Evolutionary conservation across 2,329 filamentous ascomycete genomes (phyloP).

Genomic region (Alternaria brassicicola): DNA sequence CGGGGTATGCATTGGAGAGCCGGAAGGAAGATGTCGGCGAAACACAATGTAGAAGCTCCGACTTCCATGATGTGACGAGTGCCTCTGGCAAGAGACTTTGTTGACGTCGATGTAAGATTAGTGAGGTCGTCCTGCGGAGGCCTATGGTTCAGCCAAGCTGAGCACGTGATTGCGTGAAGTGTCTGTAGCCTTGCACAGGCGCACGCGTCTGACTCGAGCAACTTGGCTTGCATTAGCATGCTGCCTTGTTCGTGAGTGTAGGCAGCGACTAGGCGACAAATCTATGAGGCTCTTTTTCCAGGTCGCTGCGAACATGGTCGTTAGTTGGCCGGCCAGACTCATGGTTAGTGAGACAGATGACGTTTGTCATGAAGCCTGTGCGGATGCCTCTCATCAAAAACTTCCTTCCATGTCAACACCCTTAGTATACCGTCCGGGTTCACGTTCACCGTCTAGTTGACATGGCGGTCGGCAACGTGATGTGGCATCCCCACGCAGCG

Average conservation of each 20-base stretch:
- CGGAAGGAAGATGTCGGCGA: constrained; percentile 35
- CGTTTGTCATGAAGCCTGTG: background rate
- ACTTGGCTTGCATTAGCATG: constrained; percentile 3
- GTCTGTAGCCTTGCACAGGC: constrained; percentile 7
- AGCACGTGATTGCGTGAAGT: constrained; percentile 12
- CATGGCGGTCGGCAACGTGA: constrained; percentile 17
- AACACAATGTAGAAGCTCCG: constrained; percentile 28
- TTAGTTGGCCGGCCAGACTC: constrained; percentile 3
- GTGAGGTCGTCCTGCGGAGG: background rate
- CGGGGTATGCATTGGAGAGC: constrained; percentile 39
- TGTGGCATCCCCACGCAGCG: constrained; percentile 16
- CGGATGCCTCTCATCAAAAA: constrained; percentile 1
- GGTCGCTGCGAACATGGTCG: constrained; percentile 1
- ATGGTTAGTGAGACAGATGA: constrained; percentile 8
- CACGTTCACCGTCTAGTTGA: constrained; percentile 7
- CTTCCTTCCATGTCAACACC: background rate
- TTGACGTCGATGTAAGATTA: constrained; percentile 6
- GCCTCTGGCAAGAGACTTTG: constrained; percentile 6
- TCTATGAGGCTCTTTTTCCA: background rate
- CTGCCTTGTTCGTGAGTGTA: background rate
- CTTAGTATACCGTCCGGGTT: background rate
- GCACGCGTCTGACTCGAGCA: constrained; percentile 4
- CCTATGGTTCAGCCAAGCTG: background rate
- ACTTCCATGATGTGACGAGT: constrained; percentile 3
- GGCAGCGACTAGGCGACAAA: constrained; percentile 2